Percentiles rank a stretch among this genome's conserved stretches.
Conservation (phyloP, 2,329 filamentous ascomycete genomes). For the Fusarium cicatricum region DNA sequence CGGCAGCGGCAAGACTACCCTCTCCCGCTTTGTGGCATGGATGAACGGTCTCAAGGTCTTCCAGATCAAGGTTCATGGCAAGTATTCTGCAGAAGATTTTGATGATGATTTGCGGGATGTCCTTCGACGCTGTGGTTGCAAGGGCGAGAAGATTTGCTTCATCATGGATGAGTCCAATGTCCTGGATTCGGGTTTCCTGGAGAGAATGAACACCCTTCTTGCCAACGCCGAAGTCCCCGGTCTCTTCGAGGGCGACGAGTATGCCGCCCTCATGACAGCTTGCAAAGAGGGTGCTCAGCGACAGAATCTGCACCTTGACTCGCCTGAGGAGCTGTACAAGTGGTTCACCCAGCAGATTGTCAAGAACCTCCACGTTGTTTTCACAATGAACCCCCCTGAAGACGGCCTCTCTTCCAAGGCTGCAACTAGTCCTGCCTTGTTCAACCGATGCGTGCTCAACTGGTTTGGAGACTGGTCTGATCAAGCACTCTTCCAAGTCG, state of each 20-base stretch:
- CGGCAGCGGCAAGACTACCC: constrained; percentile 96
- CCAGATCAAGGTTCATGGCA: constrained; percentile 99
- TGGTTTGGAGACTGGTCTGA: constrained; percentile 99
- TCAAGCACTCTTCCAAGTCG: constrained; percentile 97
- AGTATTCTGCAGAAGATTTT: constrained; percentile 98
- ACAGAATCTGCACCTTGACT: constrained; percentile 93
- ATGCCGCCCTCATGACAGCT: constrained; percentile 97
- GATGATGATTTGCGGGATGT: constrained; percentile 97
- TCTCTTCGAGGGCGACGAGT: constrained; percentile 98
- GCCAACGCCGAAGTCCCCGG: constrained; percentile 99
- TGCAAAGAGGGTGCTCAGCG: constrained; percentile 98
- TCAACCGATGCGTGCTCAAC: constrained; percentile 99
- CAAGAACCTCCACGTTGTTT: constrained; percentile 98
- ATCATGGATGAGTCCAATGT: constrained; percentile 99
- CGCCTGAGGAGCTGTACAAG: constrained; percentile 99
- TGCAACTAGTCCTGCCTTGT: constrained; percentile 94
- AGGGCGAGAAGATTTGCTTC: constrained; percentile 99
- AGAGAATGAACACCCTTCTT: constrained; percentile 98
- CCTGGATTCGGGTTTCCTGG: constrained; percentile 96
- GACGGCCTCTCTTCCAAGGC: constrained; percentile 95
- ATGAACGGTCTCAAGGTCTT: constrained; percentile 99
- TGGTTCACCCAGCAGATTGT: constrained; percentile 99
- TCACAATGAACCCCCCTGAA: constrained; percentile 99
- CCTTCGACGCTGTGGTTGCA: constrained; percentile 91
- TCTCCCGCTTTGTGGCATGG: constrained; percentile 98